Conservation (phyloP, 768 basidiomycete species). For the Russula ochroleuca region DNA sequence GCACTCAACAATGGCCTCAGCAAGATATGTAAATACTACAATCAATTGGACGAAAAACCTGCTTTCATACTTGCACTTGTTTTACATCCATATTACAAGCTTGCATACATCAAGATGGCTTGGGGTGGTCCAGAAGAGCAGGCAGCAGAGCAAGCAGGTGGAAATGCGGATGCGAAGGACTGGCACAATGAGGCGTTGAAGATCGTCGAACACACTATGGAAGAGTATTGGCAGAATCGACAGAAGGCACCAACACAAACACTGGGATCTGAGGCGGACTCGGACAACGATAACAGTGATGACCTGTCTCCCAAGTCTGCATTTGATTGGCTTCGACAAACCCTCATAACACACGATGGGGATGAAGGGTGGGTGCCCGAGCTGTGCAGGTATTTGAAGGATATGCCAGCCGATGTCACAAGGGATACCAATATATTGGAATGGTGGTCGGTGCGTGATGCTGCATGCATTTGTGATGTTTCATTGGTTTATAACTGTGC, state of each 20-base stretch:
- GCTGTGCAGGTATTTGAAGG: constrained; percentile 25
- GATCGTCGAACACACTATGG: constrained; percentile 7
- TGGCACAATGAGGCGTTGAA: constrained; percentile 25
- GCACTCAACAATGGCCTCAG: not conserved
- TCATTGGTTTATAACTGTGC: too few species aligned
- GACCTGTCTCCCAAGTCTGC: too few species aligned
- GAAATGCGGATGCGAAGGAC: constrained; percentile 11
- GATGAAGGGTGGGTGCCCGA: constrained; percentile 19
- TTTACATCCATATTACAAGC: too few species aligned
- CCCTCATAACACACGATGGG: too few species aligned
- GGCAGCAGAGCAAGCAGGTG: not conserved
- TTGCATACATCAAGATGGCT: too few species aligned
- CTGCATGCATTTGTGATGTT: too few species aligned
- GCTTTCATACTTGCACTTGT: constrained; percentile 25
- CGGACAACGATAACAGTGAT: too few species aligned
- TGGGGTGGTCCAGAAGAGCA: constrained; percentile 34
- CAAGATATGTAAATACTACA: constrained; percentile 33
- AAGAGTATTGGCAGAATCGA: not conserved
- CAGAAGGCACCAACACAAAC: too few species aligned
- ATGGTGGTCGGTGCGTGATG: constrained; percentile 8
- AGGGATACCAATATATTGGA: constrained; percentile 23
- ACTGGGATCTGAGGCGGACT: too few species aligned
- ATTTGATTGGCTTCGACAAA: too few species aligned
- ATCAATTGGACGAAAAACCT: constrained; percentile 19
- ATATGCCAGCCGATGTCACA: constrained; percentile 19